Evolutionary conservation across 129 eudicot species (phyloP).

Genomic region (Flaveria linearis): DNA sequence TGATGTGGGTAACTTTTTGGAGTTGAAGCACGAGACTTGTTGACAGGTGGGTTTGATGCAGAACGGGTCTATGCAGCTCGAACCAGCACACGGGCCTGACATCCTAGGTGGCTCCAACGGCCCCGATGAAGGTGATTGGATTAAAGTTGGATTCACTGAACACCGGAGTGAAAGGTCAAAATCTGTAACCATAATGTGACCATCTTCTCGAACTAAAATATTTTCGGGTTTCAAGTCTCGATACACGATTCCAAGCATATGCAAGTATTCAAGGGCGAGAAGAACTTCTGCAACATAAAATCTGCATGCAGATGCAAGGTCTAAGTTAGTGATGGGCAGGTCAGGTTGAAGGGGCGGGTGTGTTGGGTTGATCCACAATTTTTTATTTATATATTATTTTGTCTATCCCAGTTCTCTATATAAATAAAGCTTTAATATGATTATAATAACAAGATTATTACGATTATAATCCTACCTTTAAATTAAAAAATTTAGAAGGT

Average conservation of each 20-base stretch:
- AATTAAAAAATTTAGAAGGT: not conserved
- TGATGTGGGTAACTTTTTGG: slow-evolving; percentile 42
- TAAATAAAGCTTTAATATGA: not conserved
- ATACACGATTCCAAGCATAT: slow-evolving; percentile 94
- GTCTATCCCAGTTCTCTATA: not conserved
- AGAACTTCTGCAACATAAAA: slow-evolving; percentile 98
- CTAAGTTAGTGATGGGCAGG: not conserved
- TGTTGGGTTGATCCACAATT: not conserved
- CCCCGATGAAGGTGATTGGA: slow-evolving; percentile 50
- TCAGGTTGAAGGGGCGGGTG: not conserved
- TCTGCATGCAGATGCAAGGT: slow-evolving; percentile 44
- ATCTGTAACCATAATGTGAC: slow-evolving; percentile 98
- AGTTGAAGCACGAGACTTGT: slow-evolving; percentile 70
- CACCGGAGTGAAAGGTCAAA: slow-evolving; percentile 94
- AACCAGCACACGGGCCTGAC: slow-evolving; percentile 84
- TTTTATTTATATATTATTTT: not conserved
- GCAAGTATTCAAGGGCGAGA: slow-evolving; percentile 90
- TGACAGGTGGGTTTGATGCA: slow-evolving; percentile 15
- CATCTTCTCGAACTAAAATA: slow-evolving; percentile 94
- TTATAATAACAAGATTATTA: not conserved
- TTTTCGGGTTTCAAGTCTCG: slow-evolving; percentile 97
- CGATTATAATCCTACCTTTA: not conserved
- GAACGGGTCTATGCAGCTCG: slow-evolving; percentile 54
- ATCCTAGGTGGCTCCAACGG: slow-evolving; percentile 57
- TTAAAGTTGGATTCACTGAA: slow-evolving; percentile 78